A percentile compares a stretch with the other conserved stretches of the same genome.
Conservation (phyloP, 2,329 filamentous ascomycete genomes). For the Lecanicillium sp. region DNA sequence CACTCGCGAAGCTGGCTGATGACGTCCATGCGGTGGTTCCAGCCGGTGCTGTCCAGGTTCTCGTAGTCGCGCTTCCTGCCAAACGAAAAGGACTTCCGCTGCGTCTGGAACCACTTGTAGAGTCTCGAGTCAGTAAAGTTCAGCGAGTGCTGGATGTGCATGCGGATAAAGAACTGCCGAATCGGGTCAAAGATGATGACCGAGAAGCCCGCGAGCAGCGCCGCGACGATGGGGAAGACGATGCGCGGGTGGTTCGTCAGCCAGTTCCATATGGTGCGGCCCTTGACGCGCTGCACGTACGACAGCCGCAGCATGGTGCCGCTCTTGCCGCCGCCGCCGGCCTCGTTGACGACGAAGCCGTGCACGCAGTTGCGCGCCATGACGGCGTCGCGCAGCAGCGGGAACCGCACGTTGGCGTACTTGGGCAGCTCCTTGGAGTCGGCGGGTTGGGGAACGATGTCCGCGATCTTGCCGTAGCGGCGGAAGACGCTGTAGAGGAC, state of each 20-base stretch:
- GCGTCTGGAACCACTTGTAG: slow-evolving; percentile 70
- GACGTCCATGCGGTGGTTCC: slow-evolving; percentile 76
- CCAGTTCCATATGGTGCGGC: slow-evolving; percentile 82
- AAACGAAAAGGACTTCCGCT: slow-evolving; percentile 59
- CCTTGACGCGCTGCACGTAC: slow-evolving; percentile 73
- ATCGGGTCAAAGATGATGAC: slow-evolving; percentile 93
- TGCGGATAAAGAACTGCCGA: slow-evolving; percentile 84
- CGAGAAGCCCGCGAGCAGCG: slow-evolving; percentile 73
- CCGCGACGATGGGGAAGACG: slow-evolving; percentile 76
- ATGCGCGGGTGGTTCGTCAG: slow-evolving; percentile 78
- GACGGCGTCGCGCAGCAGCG: slow-evolving; percentile 65
- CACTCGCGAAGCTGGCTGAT: slow-evolving; percentile 79
- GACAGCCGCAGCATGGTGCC: slow-evolving; percentile 75
- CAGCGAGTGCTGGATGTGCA: slow-evolving; percentile 74
- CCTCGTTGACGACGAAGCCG: slow-evolving; percentile 65
- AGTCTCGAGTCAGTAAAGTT: slow-evolving; percentile 66
- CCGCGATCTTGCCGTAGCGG: slow-evolving; percentile 81
- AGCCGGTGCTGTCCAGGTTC: slow-evolving; percentile 66
- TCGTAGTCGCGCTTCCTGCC: slow-evolving; percentile 51
- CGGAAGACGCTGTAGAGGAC: slow-evolving; percentile 81
- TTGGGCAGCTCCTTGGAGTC: slow-evolving; percentile 81
- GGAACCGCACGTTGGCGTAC: slow-evolving; percentile 75
- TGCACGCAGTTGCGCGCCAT: slow-evolving; percentile 93
- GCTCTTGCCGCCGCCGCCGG: slow-evolving; percentile 64
- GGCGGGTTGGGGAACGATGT: slow-evolving; percentile 74